A percentile compares a stretch with the other conserved stretches of the same genome.
These are phyloP conservation scores for Xylaria acuta DNA, from an alignment of 495 filamentous ascomycete genomes.

Conservation along the genomic window DNA sequence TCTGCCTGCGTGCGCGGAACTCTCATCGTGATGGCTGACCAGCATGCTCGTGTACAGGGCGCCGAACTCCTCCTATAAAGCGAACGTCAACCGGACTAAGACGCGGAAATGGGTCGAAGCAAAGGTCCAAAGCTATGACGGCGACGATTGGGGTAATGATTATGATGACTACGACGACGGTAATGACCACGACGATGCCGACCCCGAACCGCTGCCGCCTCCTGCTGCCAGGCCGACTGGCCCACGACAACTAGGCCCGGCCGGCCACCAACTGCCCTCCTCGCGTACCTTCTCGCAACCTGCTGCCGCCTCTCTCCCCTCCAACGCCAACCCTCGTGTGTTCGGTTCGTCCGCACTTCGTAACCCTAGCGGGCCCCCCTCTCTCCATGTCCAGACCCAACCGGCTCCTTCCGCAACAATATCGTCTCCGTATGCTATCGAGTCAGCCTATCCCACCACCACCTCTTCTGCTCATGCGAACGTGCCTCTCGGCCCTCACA, in stretches of 20 bases:
- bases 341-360: constrained; percentile 23
- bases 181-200: constrained; percentile 53
- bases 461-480: constrained; percentile 21
- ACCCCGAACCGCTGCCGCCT: constrained; percentile 42
- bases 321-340: constrained; percentile 16
- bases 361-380: constrained; percentile 28
- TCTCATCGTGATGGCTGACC: constrained; percentile 27
- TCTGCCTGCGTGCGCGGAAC: neutral
- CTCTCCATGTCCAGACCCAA: constrained; percentile 35
- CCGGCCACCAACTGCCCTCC: constrained; percentile 25
- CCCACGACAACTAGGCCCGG: constrained; percentile 23
- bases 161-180: constrained; percentile 77
- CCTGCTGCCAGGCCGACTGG: constrained; percentile 11
- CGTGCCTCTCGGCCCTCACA: constrained; percentile 32
- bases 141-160: constrained; percentile 92
- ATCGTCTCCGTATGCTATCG: constrained; percentile 9
- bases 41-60: constrained; percentile 36
- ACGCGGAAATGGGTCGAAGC: constrained; percentile 96
- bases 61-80: constrained; percentile 51
- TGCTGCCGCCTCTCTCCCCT: constrained; percentile 10
- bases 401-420: neutral
- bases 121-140: constrained; percentile 85
- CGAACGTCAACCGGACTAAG: constrained; percentile 89
- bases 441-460: constrained; percentile 18
- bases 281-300: constrained; percentile 36